Conservation (phyloP, 768 basidiomycete species). For the Lentinula sp. region DNA sequence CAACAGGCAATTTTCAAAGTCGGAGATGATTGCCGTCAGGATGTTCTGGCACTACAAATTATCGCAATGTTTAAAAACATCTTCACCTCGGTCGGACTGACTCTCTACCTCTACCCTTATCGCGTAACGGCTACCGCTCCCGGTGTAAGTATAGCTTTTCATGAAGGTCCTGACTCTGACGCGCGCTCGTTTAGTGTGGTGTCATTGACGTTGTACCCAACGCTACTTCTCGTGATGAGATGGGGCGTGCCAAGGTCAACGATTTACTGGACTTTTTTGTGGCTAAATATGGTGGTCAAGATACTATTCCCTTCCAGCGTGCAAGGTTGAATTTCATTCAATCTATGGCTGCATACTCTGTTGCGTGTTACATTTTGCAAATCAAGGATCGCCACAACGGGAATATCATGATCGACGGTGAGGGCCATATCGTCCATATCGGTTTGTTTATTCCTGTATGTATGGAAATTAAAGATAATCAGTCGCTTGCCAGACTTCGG, state of each 20-base stretch:
- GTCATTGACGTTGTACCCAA: constrained; percentile 99
- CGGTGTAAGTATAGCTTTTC: constrained; percentile 55
- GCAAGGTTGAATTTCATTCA: constrained; percentile 96
- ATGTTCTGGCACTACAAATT: constrained; percentile 93
- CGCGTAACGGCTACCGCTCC: constrained; percentile 96
- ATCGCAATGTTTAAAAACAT: constrained; percentile 99
- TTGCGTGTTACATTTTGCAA: constrained; percentile 96
- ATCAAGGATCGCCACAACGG: constrained; percentile 99
- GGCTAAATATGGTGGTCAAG: constrained; percentile 86
- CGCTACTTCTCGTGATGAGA: constrained; percentile 96
- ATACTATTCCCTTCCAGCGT: constrained; percentile 84
- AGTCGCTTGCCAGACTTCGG: constrained; percentile 67
- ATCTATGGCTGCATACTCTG: constrained; percentile 98
- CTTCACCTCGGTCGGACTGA: constrained; percentile 83
- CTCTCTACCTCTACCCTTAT: constrained; percentile 91
- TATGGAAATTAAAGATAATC: constrained; percentile 1
- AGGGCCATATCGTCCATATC: constrained; percentile 95
- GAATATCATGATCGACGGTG: constrained; percentile 99
- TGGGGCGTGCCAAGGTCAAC: constrained; percentile 98
- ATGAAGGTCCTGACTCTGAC: not conserved
- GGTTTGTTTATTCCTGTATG: constrained; percentile 41
- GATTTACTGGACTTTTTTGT: constrained; percentile 93
- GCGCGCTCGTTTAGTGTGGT: constrained; percentile 60
- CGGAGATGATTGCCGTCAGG: constrained; percentile 97
- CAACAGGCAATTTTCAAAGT: constrained; percentile 99